Base-by-base conservation (phyloP, 352 stramenopile genomes). In the Thalassiosira ordinaria region DNA sequence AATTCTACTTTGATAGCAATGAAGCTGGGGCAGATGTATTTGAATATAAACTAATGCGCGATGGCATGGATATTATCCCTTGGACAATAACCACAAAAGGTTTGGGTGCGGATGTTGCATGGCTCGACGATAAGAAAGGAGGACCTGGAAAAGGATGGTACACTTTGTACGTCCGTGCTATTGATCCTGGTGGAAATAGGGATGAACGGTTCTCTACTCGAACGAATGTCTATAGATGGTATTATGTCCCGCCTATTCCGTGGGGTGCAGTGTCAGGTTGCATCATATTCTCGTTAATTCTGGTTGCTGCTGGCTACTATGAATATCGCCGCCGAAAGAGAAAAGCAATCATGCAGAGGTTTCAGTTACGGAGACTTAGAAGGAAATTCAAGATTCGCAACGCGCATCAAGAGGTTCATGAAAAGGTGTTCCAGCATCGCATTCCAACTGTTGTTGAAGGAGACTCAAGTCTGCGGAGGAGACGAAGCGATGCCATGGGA, bases 291-390 rank as follows among this genome's bases (percentile, higher is more conserved):
- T 88, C 88, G n/a, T 53, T 98, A 11, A 74, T 96, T 41, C 26
- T 97, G 0, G 64, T 96, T 20, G 29, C 95, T n/a, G 87, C 86
- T 8, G 84, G 94, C 24, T 97, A 97, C 80, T 84, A 97, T 73
- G 95, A 98, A 84, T 97, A 96, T 91, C 89, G 95, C 2, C 94
- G 97, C 62, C 87, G 96, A 1, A 95, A 96, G 56, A 96, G 96
- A 80, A 96, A 94, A 52, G 88, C 89, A 18, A 95, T 94, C 18
- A 96, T 98, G 85, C 93, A 98, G 72, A 92, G 94, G n/a, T 98
- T 98, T 74, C 95, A 95, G 2, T 96, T 98, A 87, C 97, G 98
- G 78, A 93, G 96, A 56, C 96, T 98, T 91, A 89, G 95, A 2
- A 86, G 96, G 53, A 98, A 98, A 73, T 95, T 98, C 74, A 97